A percentile compares a stretch with the other conserved stretches of the same genome.
Conservation (phyloP, 192 early-diverging fungal genomes). For the Backusella westeae region DNA sequence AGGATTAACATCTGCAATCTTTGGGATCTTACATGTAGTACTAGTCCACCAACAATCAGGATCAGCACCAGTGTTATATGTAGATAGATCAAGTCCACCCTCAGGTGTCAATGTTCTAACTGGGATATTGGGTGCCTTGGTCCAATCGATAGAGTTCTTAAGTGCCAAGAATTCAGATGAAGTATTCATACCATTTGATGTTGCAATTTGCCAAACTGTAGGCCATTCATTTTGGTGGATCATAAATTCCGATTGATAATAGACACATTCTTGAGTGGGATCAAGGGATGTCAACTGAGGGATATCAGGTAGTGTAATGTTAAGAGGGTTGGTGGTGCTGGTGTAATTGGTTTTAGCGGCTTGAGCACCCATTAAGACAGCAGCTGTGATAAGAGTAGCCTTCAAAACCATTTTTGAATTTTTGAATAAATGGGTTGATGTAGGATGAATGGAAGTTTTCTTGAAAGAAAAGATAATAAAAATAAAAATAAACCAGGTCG, state of each 20-base stretch:
- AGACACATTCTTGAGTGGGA: conserved; percentile 19
- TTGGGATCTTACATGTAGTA: conserved; percentile 15
- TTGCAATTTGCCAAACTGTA: conserved; percentile 11
- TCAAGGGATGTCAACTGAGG: conserved; percentile 29
- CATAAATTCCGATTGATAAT: conserved; percentile 8
- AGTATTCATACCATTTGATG: conserved; percentile 18
- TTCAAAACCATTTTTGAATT: conserved; percentile 6
- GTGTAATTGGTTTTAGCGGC: conserved; percentile 8
- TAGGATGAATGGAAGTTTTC: neutral
- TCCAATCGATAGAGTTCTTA: conserved; percentile 40
- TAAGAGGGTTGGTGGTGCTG: conserved; percentile 14
- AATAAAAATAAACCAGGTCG: neutral
- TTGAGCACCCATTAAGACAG: neutral
- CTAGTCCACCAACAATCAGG: conserved; percentile 42
- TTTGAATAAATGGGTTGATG: neutral
- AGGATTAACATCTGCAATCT: conserved; percentile 14
- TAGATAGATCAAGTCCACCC: conserved; percentile 20
- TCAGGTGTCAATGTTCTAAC: conserved; percentile 18
- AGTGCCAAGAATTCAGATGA: conserved; percentile 32
- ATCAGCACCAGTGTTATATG: conserved; percentile 12
- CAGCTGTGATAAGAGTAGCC: neutral
- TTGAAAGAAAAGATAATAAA: neutral
- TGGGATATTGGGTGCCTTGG: conserved; percentile 32
- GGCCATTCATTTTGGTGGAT: conserved; percentile 13
- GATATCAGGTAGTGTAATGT: conserved; percentile 32